phyloP scores from a whole-genome alignment of 1,284 basidiomycete genomes.

The Coriolopsis trogii region DNA sequence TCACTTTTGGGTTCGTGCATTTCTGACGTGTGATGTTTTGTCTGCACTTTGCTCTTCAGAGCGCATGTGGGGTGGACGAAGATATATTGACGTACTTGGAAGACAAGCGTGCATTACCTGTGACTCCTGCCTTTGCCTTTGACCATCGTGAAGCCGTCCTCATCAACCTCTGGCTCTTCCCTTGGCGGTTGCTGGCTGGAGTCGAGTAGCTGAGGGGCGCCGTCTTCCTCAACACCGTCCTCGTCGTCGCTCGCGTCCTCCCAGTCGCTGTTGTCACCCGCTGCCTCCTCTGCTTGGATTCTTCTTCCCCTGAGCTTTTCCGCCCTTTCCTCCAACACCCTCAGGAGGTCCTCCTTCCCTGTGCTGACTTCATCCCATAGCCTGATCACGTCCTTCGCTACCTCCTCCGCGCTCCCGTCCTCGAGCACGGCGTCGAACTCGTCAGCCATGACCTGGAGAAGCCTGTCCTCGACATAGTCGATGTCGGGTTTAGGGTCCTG shows the following conservation, averaged over 20 bases:
- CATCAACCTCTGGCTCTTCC: conserved; percentile 76
- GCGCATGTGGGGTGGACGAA: not conserved
- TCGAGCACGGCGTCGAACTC: conserved; percentile 85
- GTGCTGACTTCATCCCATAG: conserved; percentile 62
- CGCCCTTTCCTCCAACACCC: conserved; percentile 63
- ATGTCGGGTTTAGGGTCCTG: conserved; percentile 61
- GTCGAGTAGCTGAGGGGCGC: conserved; percentile 57
- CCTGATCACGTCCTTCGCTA: conserved; percentile 71
- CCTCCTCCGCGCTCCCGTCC: conserved; percentile 74
- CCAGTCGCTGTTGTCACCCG: conserved; percentile 44
- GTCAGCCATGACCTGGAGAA: conserved; percentile 81
- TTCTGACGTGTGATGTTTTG: not conserved
- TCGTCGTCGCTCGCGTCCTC: conserved; percentile 45
- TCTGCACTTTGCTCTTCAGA: conserved; percentile 6
- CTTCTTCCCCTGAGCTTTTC: conserved; percentile 62
- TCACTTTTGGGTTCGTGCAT: conserved; percentile 13
- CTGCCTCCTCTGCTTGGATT: conserved; percentile 48
- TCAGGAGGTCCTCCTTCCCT: conserved; percentile 49
- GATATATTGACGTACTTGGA: conserved; percentile 7
- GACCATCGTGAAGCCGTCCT: conserved; percentile 87
- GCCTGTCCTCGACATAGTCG: conserved; percentile 75
- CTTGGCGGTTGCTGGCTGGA: conserved; percentile 35
- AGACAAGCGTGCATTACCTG: conserved; percentile 19
- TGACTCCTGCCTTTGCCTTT: conserved; percentile 62
- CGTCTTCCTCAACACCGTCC: conserved; percentile 53